phyloP scores from a whole-genome alignment of 2,329 filamentous ascomycete genomes.

The Fusarium pininemorale region DNA sequence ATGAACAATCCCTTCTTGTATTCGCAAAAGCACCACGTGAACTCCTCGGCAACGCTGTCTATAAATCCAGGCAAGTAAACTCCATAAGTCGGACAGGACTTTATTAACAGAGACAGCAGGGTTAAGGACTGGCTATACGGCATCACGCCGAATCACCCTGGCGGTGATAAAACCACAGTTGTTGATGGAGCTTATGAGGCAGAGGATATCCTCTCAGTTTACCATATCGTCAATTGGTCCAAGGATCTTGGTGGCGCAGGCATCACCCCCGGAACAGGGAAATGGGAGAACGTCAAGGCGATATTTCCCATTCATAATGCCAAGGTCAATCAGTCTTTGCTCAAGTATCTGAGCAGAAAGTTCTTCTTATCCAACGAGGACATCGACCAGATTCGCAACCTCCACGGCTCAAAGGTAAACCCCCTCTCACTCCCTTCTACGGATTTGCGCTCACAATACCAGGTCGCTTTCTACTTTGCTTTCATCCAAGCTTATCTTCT shows the following conservation, averaged over 20 bases:
- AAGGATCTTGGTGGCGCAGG: slow-evolving; percentile 69
- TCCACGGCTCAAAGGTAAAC: slow-evolving; percentile 66
- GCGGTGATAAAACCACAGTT: slow-evolving; percentile 61
- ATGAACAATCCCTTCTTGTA: slow-evolving; percentile 72
- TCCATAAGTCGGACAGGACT: rapidly evolving
- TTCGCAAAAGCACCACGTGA: slow-evolving; percentile 72
- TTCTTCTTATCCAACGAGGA: slow-evolving; percentile 60
- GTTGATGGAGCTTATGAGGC: slow-evolving; percentile 64
- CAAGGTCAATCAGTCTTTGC: slow-evolving; percentile 62
- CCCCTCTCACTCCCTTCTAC: no score
- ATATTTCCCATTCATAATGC: slow-evolving; percentile 72
- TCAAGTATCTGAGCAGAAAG: slow-evolving; percentile 65
- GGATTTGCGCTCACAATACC: rapidly evolving
- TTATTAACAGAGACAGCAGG: slow-evolving; percentile 50
- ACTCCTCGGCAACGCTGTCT: slow-evolving; percentile 71
- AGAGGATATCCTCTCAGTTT: slow-evolving; percentile 75
- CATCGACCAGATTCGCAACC: slow-evolving; percentile 67
- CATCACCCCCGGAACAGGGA: slow-evolving; percentile 65
- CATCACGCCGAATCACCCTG: slow-evolving; percentile 71
- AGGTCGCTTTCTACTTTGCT: slow-evolving; percentile 84
- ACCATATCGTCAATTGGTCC: slow-evolving; percentile 70
- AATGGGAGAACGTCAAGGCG: slow-evolving; percentile 68
- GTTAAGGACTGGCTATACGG: slow-evolving; percentile 81
- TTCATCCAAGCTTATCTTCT: slow-evolving; percentile 80
- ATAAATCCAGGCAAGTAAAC: slow-evolving; percentile 67